Conservation (phyloP, 2,329 filamentous ascomycete species). For the Thermothelomyces thermophilus region DNA sequence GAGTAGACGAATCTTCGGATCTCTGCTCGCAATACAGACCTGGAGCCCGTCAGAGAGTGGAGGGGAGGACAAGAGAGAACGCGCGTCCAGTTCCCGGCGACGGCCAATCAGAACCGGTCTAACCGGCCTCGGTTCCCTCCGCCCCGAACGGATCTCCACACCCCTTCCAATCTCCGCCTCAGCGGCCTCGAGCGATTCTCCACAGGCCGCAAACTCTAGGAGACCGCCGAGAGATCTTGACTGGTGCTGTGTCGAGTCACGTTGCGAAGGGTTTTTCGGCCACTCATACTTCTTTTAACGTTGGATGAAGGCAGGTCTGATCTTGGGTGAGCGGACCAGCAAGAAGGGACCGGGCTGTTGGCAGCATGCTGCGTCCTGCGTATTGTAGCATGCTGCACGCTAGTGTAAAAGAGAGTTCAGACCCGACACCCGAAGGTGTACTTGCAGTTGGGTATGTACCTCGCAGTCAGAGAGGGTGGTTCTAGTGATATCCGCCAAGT, state of each 20-base stretch:
- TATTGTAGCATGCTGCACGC: no score
- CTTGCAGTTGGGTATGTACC: no score
- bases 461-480: no score
- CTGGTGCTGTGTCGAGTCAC: not conserved
- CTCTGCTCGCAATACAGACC: not conserved
- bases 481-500: no score
- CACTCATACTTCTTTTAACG: no score
- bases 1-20: not conserved
- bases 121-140: conserved; percentile 22
- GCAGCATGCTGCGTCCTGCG: no score
- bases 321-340: no score
- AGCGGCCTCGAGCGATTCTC: not conserved
- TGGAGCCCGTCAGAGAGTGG: conserved; percentile 1
- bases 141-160: conserved; percentile 21
- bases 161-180: conserved; percentile 15
- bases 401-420: no score
- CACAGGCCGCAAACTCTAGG: not conserved
- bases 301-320: no score
- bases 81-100: conserved; percentile 21
- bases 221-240: not conserved
- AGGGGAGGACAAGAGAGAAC: conserved; percentile 19
- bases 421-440: no score
- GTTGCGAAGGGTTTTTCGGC: not conserved
- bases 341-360: no score
- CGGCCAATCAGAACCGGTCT: conserved; percentile 18